phyloP scores from a whole-genome alignment of 768 basidiomycete species.

The Auricularia sp. region DNA sequence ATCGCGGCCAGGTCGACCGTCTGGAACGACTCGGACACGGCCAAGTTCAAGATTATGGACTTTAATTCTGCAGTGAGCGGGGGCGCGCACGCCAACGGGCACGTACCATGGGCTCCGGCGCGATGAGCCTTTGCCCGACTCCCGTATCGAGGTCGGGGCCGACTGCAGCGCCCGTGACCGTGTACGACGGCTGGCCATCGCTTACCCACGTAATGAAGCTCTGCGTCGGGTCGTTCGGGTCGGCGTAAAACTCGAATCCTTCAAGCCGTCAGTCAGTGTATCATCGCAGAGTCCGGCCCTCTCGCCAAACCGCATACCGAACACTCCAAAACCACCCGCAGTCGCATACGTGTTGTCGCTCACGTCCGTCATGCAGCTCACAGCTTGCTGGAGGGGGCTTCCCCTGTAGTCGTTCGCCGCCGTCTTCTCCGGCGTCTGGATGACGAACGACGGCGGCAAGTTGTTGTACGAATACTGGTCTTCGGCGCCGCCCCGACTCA shows the following conservation, averaged over 20 bases:
- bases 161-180: constrained; percentile 49
- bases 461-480: constrained; percentile 51
- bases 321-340: constrained; percentile 39
- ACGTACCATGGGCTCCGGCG: constrained; percentile 90
- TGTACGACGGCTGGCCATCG: constrained; percentile 61
- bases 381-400: constrained; percentile 62
- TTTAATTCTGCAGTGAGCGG: constrained; percentile 18
- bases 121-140: constrained; percentile 55
- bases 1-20: constrained; percentile 59
- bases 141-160: constrained; percentile 49
- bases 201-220: constrained; percentile 83
- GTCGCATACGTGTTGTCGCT: constrained; percentile 49
- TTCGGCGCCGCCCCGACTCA: too few species aligned
- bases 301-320: constrained; percentile 29
- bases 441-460: constrained; percentile 36
- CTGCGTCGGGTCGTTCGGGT: constrained; percentile 53
- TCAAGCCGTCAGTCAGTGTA: constrained; percentile 42
- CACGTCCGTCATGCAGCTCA: constrained; percentile 52
- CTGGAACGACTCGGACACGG: constrained; percentile 72
- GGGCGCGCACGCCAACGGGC: not conserved
- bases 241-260: constrained; percentile 67
- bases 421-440: constrained; percentile 44
- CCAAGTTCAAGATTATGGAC: constrained; percentile 81
- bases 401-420: constrained; percentile 59
- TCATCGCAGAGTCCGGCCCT: constrained; percentile 20